These are phyloP conservation scores for Cudoniella acicularis DNA, from an alignment of 495 filamentous ascomycete species.

Conservation along the genomic window DNA sequence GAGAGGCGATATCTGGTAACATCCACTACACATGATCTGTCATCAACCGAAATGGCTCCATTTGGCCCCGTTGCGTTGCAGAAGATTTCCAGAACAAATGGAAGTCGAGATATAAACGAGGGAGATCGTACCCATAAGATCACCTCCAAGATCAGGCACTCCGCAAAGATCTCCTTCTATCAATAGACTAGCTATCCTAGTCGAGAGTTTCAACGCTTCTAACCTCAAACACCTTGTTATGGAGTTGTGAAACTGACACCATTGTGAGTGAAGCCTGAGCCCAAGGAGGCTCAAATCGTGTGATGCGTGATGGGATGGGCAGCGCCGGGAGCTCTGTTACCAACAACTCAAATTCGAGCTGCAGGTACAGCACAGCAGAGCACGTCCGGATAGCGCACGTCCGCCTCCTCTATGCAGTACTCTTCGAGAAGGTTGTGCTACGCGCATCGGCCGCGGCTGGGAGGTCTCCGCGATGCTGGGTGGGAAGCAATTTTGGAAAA, in stretches of 20 bases:
- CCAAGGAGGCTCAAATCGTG: no score
- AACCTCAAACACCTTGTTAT: not conserved
- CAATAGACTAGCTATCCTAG: not conserved
- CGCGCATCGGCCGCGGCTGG: not conserved
- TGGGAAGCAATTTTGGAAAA: not conserved
- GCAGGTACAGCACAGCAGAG: not conserved
- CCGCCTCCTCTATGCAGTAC: not conserved
- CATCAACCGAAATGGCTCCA: no score
- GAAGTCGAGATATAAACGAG: conserved; percentile 10
- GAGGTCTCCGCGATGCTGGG: not conserved
- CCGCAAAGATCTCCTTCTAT: not conserved
- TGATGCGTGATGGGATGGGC: not conserved
- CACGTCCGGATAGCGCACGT: not conserved
- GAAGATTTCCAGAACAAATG: not conserved
- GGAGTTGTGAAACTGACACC: not conserved
- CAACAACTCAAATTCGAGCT: not conserved
- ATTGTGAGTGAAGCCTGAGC: not conserved
- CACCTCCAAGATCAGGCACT: not conserved
- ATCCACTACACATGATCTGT: no score
- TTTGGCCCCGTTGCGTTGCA: not conserved
- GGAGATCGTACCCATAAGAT: conserved; percentile 10
- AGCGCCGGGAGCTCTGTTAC: not conserved
- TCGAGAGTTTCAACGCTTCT: not conserved
- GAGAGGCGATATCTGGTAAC: no score
- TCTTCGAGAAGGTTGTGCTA: not conserved